Base-by-base conservation (phyloP, 164 flowering plant genomes). In the Umbilicus rupestris region DNA sequence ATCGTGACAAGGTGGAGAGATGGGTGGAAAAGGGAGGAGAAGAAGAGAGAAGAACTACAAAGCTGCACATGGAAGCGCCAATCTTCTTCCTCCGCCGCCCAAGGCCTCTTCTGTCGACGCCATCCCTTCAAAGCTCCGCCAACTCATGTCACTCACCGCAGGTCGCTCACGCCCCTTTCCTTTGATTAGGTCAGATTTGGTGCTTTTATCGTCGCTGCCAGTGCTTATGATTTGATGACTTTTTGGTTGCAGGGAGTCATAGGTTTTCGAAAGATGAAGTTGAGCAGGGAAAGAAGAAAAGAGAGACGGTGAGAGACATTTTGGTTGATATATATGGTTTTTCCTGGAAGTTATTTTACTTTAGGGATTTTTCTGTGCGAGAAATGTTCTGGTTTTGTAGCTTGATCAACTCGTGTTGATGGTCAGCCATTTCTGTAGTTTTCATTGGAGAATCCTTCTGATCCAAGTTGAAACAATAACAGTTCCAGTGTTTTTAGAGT, bases 41-140 rank as follows among this genome's bases (percentile, higher is more conserved):
- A 74, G 97, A 63, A 79, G 98, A 75, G 96, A 88, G 78, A 88
- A 87, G 80, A 93, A 93, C 77, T 88, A 75, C 81, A 66, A 28
- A 59, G 89, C 84, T 19, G 89, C 96, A 1, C 98, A 88, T 66
- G 98, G 95, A n/a, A 87, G 80, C 28, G 52, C 72, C 68, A 64
- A 62, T 45, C 74, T 86, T n/a, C 92, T 88, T 4, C 94, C 98
- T 12, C 98, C 93, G 2, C 92, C 98, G 1, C 98, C 98, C 9
- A 77, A 80, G 39, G 60, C 82, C 24, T 77, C 79, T 55, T 75
- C 86, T 50, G 46, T 81, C 64, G 90, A 93, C 35, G 87, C 86
- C 31, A n/a, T 88, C 37, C 98, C 98, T 22, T 77, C 89, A 29
- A 89, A 89, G 68, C 94, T 89, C 57, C 94, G 94, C 63, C 58